Evolutionary conservation across 2,329 filamentous ascomycete genomes (phyloP).

Genomic region (Sporothrix inflata): DNA sequence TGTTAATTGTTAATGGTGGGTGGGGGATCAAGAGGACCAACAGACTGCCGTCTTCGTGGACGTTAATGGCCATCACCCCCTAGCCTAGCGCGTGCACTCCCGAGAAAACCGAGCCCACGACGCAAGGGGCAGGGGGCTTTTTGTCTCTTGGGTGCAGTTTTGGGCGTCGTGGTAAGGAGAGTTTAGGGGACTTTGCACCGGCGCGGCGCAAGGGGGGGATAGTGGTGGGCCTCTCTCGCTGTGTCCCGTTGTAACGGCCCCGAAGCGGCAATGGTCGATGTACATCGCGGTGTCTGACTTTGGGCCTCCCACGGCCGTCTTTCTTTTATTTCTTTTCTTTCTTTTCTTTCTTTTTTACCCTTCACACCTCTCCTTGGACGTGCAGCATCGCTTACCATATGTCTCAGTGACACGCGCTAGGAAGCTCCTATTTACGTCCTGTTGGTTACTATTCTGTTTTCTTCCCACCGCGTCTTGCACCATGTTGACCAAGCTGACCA

Average conservation of each 20-base stretch:
- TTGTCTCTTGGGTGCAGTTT: neutral
- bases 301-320: neutral
- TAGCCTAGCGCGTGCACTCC: neutral
- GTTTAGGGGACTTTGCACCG: too few species aligned
- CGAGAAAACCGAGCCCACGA: neutral
- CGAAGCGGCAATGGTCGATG: neutral
- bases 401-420: neutral
- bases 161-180: too few species aligned
- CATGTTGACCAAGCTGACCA: neutral
- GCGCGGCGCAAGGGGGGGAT: conserved; percentile 11
- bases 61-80: neutral
- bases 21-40: neutral
- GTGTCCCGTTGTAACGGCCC: neutral
- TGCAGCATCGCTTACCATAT: neutral
- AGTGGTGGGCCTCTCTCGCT: neutral
- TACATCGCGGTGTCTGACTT: conserved; percentile 4
- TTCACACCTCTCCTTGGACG: conserved; percentile 21
- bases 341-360: neutral
- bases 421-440: neutral
- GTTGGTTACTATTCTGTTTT: neutral
- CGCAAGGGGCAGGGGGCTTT: conserved; percentile 12
- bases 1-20: neutral
- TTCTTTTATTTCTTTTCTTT: neutral
- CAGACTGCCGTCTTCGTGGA: conserved; percentile 1
- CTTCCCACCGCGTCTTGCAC: neutral